A percentile compares a stretch with the other conserved stretches of the same genome.
Evolutionary conservation across 2,329 filamentous ascomycete species (phyloP).

Genomic region (Knoxdaviesia capensis): DNA sequence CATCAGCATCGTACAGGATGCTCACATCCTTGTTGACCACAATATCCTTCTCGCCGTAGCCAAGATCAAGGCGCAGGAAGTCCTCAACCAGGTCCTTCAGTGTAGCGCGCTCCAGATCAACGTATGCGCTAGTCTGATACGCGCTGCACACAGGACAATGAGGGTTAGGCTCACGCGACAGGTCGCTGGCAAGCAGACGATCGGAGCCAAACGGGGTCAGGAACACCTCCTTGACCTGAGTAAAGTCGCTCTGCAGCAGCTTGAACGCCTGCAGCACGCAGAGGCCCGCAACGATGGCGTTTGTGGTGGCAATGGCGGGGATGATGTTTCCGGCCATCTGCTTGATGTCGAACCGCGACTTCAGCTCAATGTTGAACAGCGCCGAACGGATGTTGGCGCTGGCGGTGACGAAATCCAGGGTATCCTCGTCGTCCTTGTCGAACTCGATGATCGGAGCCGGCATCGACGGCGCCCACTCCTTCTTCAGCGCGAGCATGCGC

Average conservation of each 20-base stretch:
- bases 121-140: slow-evolving; percentile 42
- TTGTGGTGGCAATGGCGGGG: slow-evolving; percentile 92
- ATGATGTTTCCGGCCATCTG: slow-evolving; percentile 99
- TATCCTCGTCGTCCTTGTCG: slow-evolving; percentile 93
- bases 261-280: slow-evolving; percentile 90
- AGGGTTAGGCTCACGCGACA: slow-evolving; percentile 46
- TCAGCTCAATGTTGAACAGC: slow-evolving; percentile 73
- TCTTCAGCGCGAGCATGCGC: slow-evolving; percentile 46
- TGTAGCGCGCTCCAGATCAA: slow-evolving; percentile 53
- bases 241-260: slow-evolving; percentile 53
- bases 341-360: slow-evolving; percentile 92
- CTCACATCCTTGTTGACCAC: slow-evolving; percentile 54
- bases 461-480: slow-evolving; percentile 21
- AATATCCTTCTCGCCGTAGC: slow-evolving; percentile 62
- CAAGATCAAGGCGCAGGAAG: slow-evolving; percentile 48
- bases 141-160: slow-evolving; percentile 71
- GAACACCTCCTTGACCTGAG: slow-evolving; percentile 65
- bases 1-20: slow-evolving; percentile 75
- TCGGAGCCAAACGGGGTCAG: slow-evolving; percentile 46
- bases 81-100: slow-evolving; percentile 61
- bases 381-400: slow-evolving; percentile 76
- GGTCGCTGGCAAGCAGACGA: slow-evolving; percentile 37
- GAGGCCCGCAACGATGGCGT: slow-evolving; percentile 83
- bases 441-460: slow-evolving; percentile 56
- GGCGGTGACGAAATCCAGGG: slow-evolving; percentile 81